Conservation (phyloP, 768 basidiomycete species). For the Coprinopsis cinerea region DNA sequence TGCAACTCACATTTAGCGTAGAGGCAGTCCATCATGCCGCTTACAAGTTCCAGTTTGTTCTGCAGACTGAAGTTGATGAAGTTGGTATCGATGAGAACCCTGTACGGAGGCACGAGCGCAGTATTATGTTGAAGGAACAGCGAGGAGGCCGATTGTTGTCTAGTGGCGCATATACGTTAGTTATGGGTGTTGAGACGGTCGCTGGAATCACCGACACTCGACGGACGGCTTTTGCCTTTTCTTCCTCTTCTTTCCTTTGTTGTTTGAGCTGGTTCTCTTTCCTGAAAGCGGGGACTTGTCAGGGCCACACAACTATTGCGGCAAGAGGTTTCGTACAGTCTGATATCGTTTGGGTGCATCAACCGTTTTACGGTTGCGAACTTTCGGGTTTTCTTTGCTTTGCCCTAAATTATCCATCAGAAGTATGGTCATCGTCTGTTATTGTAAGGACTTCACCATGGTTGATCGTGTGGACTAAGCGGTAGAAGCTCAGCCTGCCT, state of each 20-base stretch:
- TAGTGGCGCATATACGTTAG: conserved; percentile 24
- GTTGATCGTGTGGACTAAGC: no score
- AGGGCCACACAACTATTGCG: conserved; percentile 1
- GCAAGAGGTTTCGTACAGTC: conserved; percentile 55
- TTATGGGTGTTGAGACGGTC: conserved; percentile 10
- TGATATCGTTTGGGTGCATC: conserved; percentile 88
- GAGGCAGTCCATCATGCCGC: conserved; percentile 99
- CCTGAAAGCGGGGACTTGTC: conserved; percentile 35
- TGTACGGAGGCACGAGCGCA: conserved; percentile 93
- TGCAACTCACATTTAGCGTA: conserved; percentile 82
- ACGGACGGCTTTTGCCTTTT: conserved; percentile 70
- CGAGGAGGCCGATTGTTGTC: conserved; percentile 83
- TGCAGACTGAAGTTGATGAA: conserved; percentile 99
- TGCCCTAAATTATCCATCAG: conserved; percentile 53
- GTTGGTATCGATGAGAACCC: conserved; percentile 97
- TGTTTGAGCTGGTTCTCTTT: conserved; percentile 93
- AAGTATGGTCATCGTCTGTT: no score
- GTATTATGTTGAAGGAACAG: conserved; percentile 94
- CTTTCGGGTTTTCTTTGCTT: conserved; percentile 90
- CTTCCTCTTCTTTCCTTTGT: conserved; percentile 76
- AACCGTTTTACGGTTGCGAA: conserved; percentile 93
- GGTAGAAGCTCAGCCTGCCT: no score
- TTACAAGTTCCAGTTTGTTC: conserved; percentile 92
- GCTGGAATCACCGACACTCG: conserved; percentile 56
- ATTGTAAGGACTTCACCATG: no score